Evolutionary conservation across 1,139 yeast species (phyloP).

Genomic region (Nakaseomyces delphensis): DNA sequence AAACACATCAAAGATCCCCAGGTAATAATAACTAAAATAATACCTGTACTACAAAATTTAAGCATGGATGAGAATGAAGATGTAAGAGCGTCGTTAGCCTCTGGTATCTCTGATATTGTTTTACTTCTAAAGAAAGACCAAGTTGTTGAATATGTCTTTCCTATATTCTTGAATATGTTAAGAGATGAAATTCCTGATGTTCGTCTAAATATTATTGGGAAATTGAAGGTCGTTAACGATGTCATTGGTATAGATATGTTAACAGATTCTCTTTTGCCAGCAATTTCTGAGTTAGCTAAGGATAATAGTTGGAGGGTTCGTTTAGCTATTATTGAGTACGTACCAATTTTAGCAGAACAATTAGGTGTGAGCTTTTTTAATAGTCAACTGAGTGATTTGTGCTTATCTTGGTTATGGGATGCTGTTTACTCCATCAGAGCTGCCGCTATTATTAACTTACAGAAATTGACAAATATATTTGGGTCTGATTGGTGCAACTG

Average conservation of each 20-base stretch:
- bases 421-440: slow-evolving; percentile 93
- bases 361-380: slow-evolving; percentile 90
- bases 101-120: slow-evolving; percentile 78
- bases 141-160: slow-evolving; percentile 75
- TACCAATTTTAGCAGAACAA: slow-evolving; percentile 93
- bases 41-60: slow-evolving; percentile 77
- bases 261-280: slow-evolving; percentile 84
- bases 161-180: slow-evolving; percentile 85
- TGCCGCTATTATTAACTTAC: slow-evolving; percentile 84
- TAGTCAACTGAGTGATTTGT: slow-evolving; percentile 78
- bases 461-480: slow-evolving; percentile 72
- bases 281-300: slow-evolving; percentile 91
- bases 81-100: slow-evolving; percentile 87
- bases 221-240: slow-evolving; percentile 83
- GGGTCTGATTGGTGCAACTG: slow-evolving; percentile 91
- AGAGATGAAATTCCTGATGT: slow-evolving; percentile 97
- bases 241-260: slow-evolving; percentile 87
- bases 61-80: slow-evolving; percentile 88
- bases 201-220: slow-evolving; percentile 85
- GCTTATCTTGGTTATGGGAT: slow-evolving; percentile 98
- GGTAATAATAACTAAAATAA: slow-evolving; percentile 56
- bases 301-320: slow-evolving; percentile 98
- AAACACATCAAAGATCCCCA: slow-evolving; percentile 40
- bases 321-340: slow-evolving; percentile 92
- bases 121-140: slow-evolving; percentile 79